Evolutionary conservation across 805 yeast species (phyloP).

Genomic region (Starmerella kuoi): DNA sequence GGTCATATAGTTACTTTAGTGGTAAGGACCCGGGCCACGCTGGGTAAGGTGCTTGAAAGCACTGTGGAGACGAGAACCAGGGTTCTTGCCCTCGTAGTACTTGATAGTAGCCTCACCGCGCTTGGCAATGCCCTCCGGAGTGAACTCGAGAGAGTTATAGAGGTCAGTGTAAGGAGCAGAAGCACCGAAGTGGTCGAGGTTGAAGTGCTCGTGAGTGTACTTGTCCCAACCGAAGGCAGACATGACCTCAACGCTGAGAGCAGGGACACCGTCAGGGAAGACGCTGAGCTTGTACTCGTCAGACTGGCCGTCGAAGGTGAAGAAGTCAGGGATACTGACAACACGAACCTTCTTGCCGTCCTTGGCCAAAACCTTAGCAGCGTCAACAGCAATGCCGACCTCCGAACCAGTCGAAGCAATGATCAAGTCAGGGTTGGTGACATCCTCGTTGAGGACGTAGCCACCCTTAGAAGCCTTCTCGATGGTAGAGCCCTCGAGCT

Average conservation of each 20-base stretch:
- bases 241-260: slow-evolving; percentile 87
- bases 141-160: slow-evolving; percentile 78
- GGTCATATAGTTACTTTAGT: too few species aligned
- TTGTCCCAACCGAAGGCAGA: slow-evolving; percentile 85
- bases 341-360: slow-evolving; percentile 64
- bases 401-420: slow-evolving; percentile 91
- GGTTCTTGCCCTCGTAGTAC: slow-evolving; percentile 66
- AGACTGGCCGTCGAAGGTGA: slow-evolving; percentile 76
- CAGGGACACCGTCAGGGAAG: slow-evolving; percentile 90
- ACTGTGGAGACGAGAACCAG: slow-evolving; percentile 55
- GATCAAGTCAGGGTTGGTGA: slow-evolving; percentile 54
- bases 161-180: slow-evolving; percentile 80
- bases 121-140: slow-evolving; percentile 81
- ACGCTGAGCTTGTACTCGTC: slow-evolving; percentile 70
- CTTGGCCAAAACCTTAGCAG: slow-evolving; percentile 56
- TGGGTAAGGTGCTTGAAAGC: slow-evolving; percentile 23
- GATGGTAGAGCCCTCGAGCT: slow-evolving; percentile 80
- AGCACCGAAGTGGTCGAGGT: slow-evolving; percentile 91
- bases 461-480: slow-evolving; percentile 95
- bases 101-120: slow-evolving; percentile 70
- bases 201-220: slow-evolving; percentile 93
- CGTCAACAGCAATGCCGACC: slow-evolving; percentile 69
- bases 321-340: slow-evolving; percentile 88
- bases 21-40: slow-evolving; percentile 25
- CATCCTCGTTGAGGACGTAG: slow-evolving; percentile 55